Evolutionary conservation across 2,329 filamentous ascomycete species (phyloP), one percentile per base, ranked within the genome.

Genomic region (Albifimbria verrucaria): DNA sequence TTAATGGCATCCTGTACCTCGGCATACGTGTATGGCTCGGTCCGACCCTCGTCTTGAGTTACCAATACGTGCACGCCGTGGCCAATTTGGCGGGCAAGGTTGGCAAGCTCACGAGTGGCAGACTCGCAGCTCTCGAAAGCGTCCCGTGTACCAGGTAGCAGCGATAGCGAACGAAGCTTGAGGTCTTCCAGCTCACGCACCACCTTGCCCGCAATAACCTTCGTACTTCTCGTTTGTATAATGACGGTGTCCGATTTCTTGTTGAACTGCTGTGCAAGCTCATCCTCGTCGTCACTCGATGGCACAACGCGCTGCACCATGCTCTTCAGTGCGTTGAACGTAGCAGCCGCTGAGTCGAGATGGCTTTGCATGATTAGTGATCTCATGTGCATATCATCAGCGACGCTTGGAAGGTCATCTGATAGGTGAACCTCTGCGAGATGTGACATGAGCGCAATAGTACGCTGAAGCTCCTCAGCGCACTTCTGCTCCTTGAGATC

Each of bases 401-500:
- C 89, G 67, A 89, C 90, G 64, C 83, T 86, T 58, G 88, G 83
- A 9, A 91, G 74, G 44, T 82, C 85, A 50, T 80, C 77, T 1
- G 84, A 80, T 46, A 96, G 85, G 64, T 96, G 86, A 21, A 92
- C 86, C 65, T 93, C 89, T 10, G 85, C 87, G 15, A 97, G 80
- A 68, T 97, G 92, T n/a, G 83, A 83, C 79, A 97, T 87, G 51
- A 97, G 80, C 50, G 91, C 89, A 60, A 95, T 89, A 7, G 90
- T 93, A 51, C 89, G 85, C 63, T 93, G 87, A 36, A 97, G 77
- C 66, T 96, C 90, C 22, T 84, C 83, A 0, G 89, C 86, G 65
- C 92, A 92, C 62, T 90, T 87, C 68, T 88, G 85, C 71, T 93
- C 89, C 70, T 92, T 92, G 48, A 97, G 75, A 52, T 96, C 92